Base-by-base conservation (phyloP, 371 early-diverging fungal genomes). In the Mortierella sp. region DNA sequence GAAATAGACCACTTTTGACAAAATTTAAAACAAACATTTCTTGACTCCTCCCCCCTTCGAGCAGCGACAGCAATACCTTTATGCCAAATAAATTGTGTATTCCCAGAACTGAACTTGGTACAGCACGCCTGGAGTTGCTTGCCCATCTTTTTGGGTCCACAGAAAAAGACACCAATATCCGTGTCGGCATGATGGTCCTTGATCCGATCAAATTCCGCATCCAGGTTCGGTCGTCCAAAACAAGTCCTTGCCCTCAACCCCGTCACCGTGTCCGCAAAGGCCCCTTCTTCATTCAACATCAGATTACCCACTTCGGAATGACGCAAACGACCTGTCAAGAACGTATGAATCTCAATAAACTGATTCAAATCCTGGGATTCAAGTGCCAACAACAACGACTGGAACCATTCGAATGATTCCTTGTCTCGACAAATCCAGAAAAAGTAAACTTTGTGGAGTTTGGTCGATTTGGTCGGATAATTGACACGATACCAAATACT, bases 361-460 rank as follows among this genome's bases (percentile, higher is more conserved):
- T 88, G 85, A 56, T 84, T 83, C 57, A 87, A 74, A 62, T 88
- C 87, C 62, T 87, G 86, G 29, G 86, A 86, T 68, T 93, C 93
- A 44, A 93, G 85, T 19, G 89, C 85, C 75, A 82, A 70, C 18
- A 93, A 82, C 50, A 92, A 70, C 46, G 88, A 88, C 77, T 91
- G 89, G 84, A 93, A 93, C 94, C 93, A 93, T 76, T 89, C 87
- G 43, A 93, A 93, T 28, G 90, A 88, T 72, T 88, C 77, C 30
- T 83, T 74, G 80, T 95, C 95, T 37, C 94, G 85, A 80, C 92
- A 93, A 61, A 91, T 87, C 95, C 95, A 95, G 83, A 94, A 84
- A 68, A 95, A 95, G 80, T 95, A 94, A 9, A 93, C 93, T 76
- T 95, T 95, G 72, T 85, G 85, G 57, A 95, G 81, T 23, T 85